phyloP scores from a whole-genome alignment of 306 rosid genomes.

The Vigna mungo region DNA sequence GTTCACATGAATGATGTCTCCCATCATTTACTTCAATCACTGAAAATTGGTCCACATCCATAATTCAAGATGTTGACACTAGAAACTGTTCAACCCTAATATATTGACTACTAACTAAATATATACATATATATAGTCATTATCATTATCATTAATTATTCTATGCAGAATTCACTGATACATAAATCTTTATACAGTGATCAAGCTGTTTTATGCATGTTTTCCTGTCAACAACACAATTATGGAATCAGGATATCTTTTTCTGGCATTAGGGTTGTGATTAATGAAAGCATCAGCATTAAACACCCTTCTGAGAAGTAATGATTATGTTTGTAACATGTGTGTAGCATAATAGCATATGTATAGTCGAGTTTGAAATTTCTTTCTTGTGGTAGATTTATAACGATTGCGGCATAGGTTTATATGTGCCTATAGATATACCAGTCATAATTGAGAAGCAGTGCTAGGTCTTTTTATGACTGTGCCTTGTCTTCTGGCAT shows the following conservation, averaged over 20 bases:
- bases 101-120: not conserved
- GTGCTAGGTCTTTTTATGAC: conserved; percentile 7
- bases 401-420: too few relatives aligned
- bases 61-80: conserved; percentile 56
- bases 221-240: conserved; percentile 1
- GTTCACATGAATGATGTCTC: conserved; percentile 86
- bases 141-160: conserved; percentile 26
- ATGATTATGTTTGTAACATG: conserved; percentile 7
- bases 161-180: not conserved
- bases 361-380: not conserved
- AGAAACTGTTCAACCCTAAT: conserved; percentile 22
- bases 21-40: conserved; percentile 77
- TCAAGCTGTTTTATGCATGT: not conserved
- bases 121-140: not conserved
- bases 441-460: conserved; percentile 36
- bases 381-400: not conserved
- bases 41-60: conserved; percentile 73
- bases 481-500: conserved; percentile 39
- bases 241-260: not conserved
- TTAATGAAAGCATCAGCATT: too few relatives aligned
- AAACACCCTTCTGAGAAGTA: not conserved
- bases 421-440: not conserved
- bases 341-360: not conserved
- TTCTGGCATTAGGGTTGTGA: not conserved
- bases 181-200: conserved; percentile 1